Base-by-base conservation (phyloP, 345 rosid species). In the Salix purpurea region DNA sequence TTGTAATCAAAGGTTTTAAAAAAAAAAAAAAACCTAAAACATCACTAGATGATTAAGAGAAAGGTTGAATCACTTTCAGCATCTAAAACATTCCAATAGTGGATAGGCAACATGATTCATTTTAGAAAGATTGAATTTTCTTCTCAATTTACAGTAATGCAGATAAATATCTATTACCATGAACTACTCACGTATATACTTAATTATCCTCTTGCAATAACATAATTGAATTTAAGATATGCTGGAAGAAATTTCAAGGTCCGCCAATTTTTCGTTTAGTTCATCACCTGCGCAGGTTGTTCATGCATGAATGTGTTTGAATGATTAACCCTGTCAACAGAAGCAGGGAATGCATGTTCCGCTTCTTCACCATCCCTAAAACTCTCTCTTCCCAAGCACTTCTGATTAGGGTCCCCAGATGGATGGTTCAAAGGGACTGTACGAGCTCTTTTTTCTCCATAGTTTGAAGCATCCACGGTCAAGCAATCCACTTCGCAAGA, bases 221-320 rank as follows among this genome's bases (percentile, higher is more conserved):
- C 69, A 62, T 10, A 74, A 64, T 18, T 12, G 2, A 64, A 16
- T 2, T 44, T 19, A 30, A 64, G 61, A 18, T 16, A 30, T 8
- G 8, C 18, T 0, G 36, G 36, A 72, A 10, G 23, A 42, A 42
- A 42, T 40, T n/a, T 58, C 26, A 66, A 36, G 11, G 26, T 9
- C 12, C 5, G 21, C 40, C 40, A 66, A 66, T 21, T 32, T 66
- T 66, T 66, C 5, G 46, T 34, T 68, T 40, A 36, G 46, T 6
- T 48, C 44, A 32, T 79, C 76, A 89, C 94, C 91, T 81, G 86
- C 68, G 77, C 82, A 34, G 80, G 78, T 78, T 81, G 88, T 67
- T 64, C 67, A 69, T 78, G 56, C 26, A 42, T 11, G 10, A 68
- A 67, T 4, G 76, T 67, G 32, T 52, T 75, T 30, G 83, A 70